Conservation (phyloP, 2,329 filamentous ascomycete species). For the Cytospora piceicola region DNA sequence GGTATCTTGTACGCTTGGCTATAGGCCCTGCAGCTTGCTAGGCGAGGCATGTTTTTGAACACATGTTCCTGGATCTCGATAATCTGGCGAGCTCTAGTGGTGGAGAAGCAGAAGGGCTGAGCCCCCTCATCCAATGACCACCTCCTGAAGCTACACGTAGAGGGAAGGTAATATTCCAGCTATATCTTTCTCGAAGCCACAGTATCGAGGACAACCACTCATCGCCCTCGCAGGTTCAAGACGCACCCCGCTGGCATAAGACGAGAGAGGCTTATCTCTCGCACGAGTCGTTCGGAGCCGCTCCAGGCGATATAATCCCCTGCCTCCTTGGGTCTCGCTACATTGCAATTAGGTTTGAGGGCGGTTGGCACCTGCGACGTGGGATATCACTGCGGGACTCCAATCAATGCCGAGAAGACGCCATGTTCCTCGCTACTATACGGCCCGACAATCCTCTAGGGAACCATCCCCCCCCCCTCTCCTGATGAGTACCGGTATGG, state of each 20-base stretch:
- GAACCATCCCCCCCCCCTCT: neutral
- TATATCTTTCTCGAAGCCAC: neutral
- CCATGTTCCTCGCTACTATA: neutral
- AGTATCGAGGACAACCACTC: neutral
- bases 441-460: neutral
- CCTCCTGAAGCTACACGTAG: slow-evolving; percentile 14
- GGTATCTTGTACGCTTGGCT: neutral
- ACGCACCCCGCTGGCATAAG: neutral
- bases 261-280: slow-evolving; percentile 12
- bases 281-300: slow-evolving; percentile 16
- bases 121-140: neutral
- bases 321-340: neutral
- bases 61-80: neutral
- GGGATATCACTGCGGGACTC: neutral
- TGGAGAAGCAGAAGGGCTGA: neutral
- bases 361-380: neutral
- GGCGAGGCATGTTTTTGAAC: neutral
- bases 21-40: neutral
- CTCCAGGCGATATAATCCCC: neutral
- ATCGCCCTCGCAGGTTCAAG: neutral
- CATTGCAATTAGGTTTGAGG: neutral
- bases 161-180: slow-evolving; percentile 18
- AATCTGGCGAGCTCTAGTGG: neutral
- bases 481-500: no score
- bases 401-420: neutral